Evolutionary conservation across 345 rosid genomes (phyloP), one percentile per base, ranked within the genome.

Genomic region (Salix viminalis): DNA sequence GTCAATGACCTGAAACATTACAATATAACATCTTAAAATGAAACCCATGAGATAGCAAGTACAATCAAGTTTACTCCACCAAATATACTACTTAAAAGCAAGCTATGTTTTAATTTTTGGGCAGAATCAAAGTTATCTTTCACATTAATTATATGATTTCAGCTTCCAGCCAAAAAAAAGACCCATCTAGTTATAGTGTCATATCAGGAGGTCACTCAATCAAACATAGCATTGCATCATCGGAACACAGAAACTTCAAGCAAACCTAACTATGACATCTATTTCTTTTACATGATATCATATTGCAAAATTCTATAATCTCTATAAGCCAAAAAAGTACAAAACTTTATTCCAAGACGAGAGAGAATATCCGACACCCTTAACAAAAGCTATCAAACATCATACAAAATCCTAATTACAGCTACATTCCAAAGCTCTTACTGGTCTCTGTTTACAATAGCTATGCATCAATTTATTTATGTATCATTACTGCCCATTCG

Each of bases 1-100:
- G 84, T 96, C 99, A 54, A 94, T 50, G 46, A 96, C 90, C 98
- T 96, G 69, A 9, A 75, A 68, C 42, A 54, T 28, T 26, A 21
- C 73, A 62, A 48, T 36, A 34, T 61, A 23, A 11, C 41, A 23
- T 44, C 70, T 68, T 44, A 60, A 28, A 37, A 58, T 23, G 28
- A 60, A 42, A 50, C 5, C 16, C 21, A 30, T 44, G 10, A 23
- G 23, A 56, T 18, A 4, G 15, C 30, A 70, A 36, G 12, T 37
- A 19, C 34, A 64, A 1, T 9, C 4, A 18, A 41, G 5, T 65
- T 56, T 37, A 15, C 10, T 23, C n/a, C 67, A 65, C 24, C 10
- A n/a, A 37, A 23, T 37, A n/a, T 7, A 14, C 14, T 37, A 65
- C 37, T 23, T 14, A 8, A 36, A 71, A 28, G 48, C 41, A 70